phyloP scores from a whole-genome alignment of 805 yeast species.

The Pichia phayaonensis region DNA sequence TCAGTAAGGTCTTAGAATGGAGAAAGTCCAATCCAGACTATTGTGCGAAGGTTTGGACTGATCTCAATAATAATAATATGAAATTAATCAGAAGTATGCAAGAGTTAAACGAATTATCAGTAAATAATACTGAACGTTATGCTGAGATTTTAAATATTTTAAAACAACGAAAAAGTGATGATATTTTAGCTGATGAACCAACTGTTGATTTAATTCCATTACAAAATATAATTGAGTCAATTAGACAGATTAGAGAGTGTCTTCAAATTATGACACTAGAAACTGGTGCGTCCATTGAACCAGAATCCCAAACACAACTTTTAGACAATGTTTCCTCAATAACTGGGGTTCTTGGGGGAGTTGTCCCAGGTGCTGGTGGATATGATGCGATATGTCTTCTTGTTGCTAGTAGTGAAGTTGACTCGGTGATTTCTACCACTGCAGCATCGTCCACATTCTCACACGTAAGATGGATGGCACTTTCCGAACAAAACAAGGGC shows the following conservation, averaged over 20 bases:
- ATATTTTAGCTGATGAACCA: background rate
- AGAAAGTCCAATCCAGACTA: conserved; percentile 40
- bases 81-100: conserved; percentile 43
- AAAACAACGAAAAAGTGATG: conserved; percentile 4
- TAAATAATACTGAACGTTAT: conserved; percentile 31
- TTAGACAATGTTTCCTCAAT: conserved; percentile 50
- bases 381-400: conserved; percentile 84
- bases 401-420: conserved; percentile 40
- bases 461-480: conserved; percentile 59
- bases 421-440: conserved; percentile 21
- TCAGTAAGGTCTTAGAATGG: conserved; percentile 71
- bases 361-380: conserved; percentile 99
- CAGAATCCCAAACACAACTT: conserved; percentile 61
- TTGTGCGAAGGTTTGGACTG: conserved; percentile 44
- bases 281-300: conserved; percentile 87
- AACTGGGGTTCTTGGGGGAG: conserved; percentile 85
- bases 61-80: conserved; percentile 53
- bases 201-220: background rate
- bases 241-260: conserved; percentile 44
- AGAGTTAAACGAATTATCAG: conserved; percentile 30
- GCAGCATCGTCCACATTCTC: conserved; percentile 22
- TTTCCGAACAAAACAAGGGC: conserved; percentile 57
- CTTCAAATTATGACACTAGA: conserved; percentile 53
- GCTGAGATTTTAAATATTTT: conserved; percentile 18
- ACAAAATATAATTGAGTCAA: conserved; percentile 30